phyloP scores from a whole-genome alignment of 2,329 filamentous ascomycete genomes.

The Didymella keratinophila region DNA sequence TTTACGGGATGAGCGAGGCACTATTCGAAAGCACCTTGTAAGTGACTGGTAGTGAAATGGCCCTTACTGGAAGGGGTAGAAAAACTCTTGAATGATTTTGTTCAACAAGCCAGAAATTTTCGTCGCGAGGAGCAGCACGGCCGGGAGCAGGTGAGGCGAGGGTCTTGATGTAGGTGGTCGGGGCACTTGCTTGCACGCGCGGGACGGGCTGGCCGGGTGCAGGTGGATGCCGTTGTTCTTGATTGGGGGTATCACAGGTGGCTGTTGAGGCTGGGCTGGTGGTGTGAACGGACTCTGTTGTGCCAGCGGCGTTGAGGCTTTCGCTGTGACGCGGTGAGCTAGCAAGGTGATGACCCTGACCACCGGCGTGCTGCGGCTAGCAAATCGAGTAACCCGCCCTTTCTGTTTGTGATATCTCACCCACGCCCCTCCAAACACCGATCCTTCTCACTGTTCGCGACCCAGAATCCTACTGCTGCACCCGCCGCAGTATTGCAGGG shows the following conservation, averaged over 20 bases:
- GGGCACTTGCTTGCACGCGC: slow-evolving; percentile 21
- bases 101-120: slow-evolving; percentile 39
- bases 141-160: slow-evolving; percentile 32
- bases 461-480: slow-evolving; percentile 5
- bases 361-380: slow-evolving; percentile 15
- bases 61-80: slow-evolving; percentile 34
- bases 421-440: slow-evolving; percentile 7
- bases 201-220: slow-evolving; percentile 6
- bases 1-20: slow-evolving; percentile 38
- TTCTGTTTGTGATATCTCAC: slow-evolving; percentile 13
- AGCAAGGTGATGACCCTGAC: slow-evolving; percentile 15
- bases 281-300: slow-evolving; percentile 12
- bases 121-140: slow-evolving; percentile 31
- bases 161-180: slow-evolving; percentile 22
- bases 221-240: slow-evolving; percentile 10
- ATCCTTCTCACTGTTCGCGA: slow-evolving; percentile 3
- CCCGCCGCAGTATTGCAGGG: not conserved
- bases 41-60: slow-evolving; percentile 33
- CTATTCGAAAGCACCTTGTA: slow-evolving; percentile 41
- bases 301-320: slow-evolving; percentile 19
- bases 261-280: slow-evolving; percentile 16
- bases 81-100: slow-evolving; percentile 42
- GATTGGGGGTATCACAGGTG: slow-evolving; percentile 11
- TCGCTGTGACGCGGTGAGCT: slow-evolving; percentile 14
- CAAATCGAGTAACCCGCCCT: slow-evolving; percentile 21